A percentile compares a stretch with the other conserved stretches of the same genome.
Conservation (phyloP, 2,329 filamentous ascomycete species). For the Clonostachys byssicola region DNA sequence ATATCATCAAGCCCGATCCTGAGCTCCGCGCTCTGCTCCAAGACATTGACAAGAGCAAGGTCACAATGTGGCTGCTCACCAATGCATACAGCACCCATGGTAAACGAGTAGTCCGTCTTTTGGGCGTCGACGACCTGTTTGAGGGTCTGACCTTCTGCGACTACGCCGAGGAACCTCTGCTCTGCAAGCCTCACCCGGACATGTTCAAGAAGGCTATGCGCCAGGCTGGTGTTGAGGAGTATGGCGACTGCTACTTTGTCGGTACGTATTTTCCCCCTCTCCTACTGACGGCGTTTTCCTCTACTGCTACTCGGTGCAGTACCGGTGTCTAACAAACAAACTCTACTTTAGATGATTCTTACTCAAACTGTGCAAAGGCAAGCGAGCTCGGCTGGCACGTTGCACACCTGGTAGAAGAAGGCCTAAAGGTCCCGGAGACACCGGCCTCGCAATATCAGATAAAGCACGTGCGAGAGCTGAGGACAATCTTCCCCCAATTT, state of each 20-base stretch:
- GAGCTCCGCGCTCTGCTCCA: constrained; percentile 71
- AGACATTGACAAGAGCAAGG: constrained; percentile 78
- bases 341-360: constrained; percentile 69
- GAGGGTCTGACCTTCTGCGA: constrained; percentile 96
- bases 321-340: constrained; percentile 2
- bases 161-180: constrained; percentile 66
- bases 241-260: constrained; percentile 84
- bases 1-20: constrained; percentile 75
- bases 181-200: constrained; percentile 81
- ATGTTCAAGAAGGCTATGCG: constrained; percentile 89
- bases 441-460: constrained; percentile 74
- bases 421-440: constrained; percentile 55
- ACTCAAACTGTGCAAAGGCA: constrained; percentile 74
- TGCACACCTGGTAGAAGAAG: constrained; percentile 80
- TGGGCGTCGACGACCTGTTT: constrained; percentile 84
- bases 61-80: constrained; percentile 90
- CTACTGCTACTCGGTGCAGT: too few relatives aligned
- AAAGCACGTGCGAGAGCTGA: constrained; percentile 69
- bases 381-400: constrained; percentile 80
- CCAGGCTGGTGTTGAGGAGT: constrained; percentile 67
- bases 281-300: too few relatives aligned
- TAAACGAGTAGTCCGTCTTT: constrained; percentile 72
- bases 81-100: constrained; percentile 94
- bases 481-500: constrained; percentile 73
- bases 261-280: constrained; percentile 50